Evolutionary conservation across 805 yeast genomes (phyloP).

Genomic region (Wickerhamomyces canadensis): DNA sequence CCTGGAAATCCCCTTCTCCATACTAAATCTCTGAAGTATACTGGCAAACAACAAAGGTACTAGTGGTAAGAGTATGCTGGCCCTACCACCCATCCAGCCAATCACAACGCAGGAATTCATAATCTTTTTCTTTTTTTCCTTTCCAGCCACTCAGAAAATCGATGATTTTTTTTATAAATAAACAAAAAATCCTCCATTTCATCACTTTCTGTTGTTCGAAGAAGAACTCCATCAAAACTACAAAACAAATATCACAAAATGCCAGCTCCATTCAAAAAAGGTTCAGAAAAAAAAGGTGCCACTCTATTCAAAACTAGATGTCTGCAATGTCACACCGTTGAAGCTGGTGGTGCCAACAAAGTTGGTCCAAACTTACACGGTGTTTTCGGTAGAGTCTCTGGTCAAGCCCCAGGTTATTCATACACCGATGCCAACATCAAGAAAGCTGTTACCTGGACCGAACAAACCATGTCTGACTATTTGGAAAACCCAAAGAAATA

Average conservation of each 20-base stretch:
- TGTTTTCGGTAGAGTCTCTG: constrained; percentile 87
- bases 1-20: no score
- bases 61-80: no score
- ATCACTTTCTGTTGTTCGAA: constrained; percentile 1
- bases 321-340: constrained; percentile 97
- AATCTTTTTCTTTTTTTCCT: constrained; percentile 21
- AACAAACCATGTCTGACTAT: constrained; percentile 88
- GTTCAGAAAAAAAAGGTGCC: constrained; percentile 93
- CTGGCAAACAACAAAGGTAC: no score
- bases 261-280: constrained; percentile 34
- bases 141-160: constrained; percentile 10
- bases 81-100: constrained; percentile 10
- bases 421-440: constrained; percentile 98
- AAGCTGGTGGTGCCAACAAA: constrained; percentile 94
- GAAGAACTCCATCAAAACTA: neutral
- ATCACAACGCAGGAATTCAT: constrained; percentile 19
- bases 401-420: constrained; percentile 87
- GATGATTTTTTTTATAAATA: constrained; percentile 3
- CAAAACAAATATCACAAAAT: constrained; percentile 6
- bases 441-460: constrained; percentile 86
- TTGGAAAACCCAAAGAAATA: constrained; percentile 99
- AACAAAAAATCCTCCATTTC: neutral
- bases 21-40: no score
- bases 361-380: constrained; percentile 99
- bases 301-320: constrained; percentile 98